Base-by-base conservation (phyloP, 768 basidiomycete species). In the Mycena maculata region DNA sequence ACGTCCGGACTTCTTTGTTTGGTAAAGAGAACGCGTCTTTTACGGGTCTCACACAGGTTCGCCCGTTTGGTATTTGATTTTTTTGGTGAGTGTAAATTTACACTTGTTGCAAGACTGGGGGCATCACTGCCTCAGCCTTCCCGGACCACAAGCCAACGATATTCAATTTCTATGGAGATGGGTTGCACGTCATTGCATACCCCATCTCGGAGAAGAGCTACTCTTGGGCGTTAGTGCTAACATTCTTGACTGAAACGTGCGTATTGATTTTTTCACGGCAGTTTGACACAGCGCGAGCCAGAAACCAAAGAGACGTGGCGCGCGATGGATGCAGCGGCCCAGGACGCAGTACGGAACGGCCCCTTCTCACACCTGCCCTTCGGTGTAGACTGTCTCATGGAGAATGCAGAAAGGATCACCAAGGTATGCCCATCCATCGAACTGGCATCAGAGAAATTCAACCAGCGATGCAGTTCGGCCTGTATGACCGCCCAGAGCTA, bases 401-500 rank as follows among this genome's bases (percentile, higher is more conserved):
- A 41, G 22, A 69, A 58, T 6, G 72, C 70, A 13, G 44, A 66
- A 38, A 73, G 64, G 13, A 72, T 75, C 33, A 68, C 60, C 31
- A 75, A 75, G 70, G 74, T 73, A 11, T 23, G 47, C 36, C 22
- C 10, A 12, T 25, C n/a, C 25, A 22, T 36, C 13, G 8, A 2
- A 27, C 18, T 13, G 1, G 13, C 20, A 18, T 23, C 8, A 13
- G n/a, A 54, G n/a, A 38, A 27, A 13, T 23, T 33, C 28, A 48
- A 15, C 31, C 20, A 25, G 12, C n/a, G 25, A 25, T 45, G 23
- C 36, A 83, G 81, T 83, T 77, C 65, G 84, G 82, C 7, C 60
- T 84, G 54, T 84, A 84, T 66, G 82, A 83, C 67, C 80, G 83
- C 20, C 80, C 81, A 10, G 80, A 81, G 48, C 70, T 84, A 28